Base-by-base conservation (phyloP, 768 basidiomycete species). In the Lactifluus volemus region DNA sequence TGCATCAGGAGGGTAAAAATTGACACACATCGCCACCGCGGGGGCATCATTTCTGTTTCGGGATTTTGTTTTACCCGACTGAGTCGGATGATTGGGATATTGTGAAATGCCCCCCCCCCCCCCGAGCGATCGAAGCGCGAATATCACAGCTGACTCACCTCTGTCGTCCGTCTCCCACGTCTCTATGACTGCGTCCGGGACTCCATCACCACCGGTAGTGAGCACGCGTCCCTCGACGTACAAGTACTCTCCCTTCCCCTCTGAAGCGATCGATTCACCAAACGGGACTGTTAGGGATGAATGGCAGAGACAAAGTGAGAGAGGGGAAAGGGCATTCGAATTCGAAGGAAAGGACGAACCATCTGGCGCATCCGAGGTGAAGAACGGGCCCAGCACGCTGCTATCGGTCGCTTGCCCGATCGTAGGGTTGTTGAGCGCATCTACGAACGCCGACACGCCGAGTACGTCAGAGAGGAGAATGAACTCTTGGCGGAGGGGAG, bases 241-340 rank as follows among this genome's bases (percentile, higher is more conserved):
- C 81, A 94, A 76, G 70, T 91, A 88, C 10, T 90, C 81, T 21
- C 91, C 92, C 72, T 89, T 92, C 59, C 87, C 91, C 71, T 92
- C 90, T 0, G 89, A 89, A 7, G 92, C 89, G 54, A 93, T 94
- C 10, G 85, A 83, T 1, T 79, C 88, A 5, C 91, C 90, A 6
- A 79, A 71, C 25, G 76, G 71, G 58, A 91, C 89, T 91, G 63
- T 91, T 62, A 30, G 10, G 55, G 21, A 2, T 4, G 29, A 21
- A 19, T 8, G 47, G 14, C 45, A 25, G 45, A 21, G 45, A 21
- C 17, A 8, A 9, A 14, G 34, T 21, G 51, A 21, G 49, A 14
- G 15, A 38, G 34, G 41, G 15, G 38, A 17, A n/a, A n/a, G n/a
- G n/a, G n/a, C n/a, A 34, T 19, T 55, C 41, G 53, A 25, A 25